Conservation (phyloP, 2,329 filamentous ascomycete genomes). For the Grosmannia serpens region DNA sequence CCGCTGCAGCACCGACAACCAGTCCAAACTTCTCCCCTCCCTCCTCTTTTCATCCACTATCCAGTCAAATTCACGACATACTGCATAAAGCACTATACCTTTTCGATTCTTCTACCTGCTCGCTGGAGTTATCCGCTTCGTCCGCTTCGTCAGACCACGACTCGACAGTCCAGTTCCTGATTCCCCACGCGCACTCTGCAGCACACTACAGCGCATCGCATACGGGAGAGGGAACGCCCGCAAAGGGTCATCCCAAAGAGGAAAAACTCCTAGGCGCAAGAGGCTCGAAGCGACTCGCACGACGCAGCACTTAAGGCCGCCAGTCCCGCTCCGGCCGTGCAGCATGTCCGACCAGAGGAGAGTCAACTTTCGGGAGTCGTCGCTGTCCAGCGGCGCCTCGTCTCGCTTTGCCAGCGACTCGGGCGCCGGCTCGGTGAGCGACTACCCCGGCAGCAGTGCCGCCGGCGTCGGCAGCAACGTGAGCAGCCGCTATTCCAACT, state of each 20-base stretch:
- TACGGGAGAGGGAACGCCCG: neutral
- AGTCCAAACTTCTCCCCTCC: constrained; percentile 3
- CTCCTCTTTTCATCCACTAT: constrained; percentile 4
- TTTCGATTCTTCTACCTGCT: constrained; percentile 14
- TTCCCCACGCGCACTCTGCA: neutral
- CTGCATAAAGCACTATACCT: constrained; percentile 7
- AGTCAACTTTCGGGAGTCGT: constrained; percentile 21
- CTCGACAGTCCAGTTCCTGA: neutral
- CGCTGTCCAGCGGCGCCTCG: constrained; percentile 16
- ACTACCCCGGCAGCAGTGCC: constrained; percentile 15
- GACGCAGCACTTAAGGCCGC: neutral
- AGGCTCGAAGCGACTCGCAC: neutral
- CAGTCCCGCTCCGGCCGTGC: neutral
- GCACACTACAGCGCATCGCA: constrained; percentile 4
- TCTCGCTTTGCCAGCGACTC: constrained; percentile 21
- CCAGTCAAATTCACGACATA: constrained; percentile 22
- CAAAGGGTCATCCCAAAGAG: neutral
- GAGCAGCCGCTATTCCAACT: neutral
- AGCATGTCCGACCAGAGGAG: constrained; percentile 15
- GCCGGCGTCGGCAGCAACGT: neutral
- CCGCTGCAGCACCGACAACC: constrained; percentile 16
- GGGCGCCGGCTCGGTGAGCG: constrained; percentile 21
- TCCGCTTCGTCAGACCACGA: neutral
- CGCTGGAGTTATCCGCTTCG: neutral
- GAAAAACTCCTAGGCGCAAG: neutral